Percentiles rank a stretch among this genome's conserved stretches.
Conservation (phyloP, 371 early-diverging fungal genomes). For the Furculomyces boomerangus region DNA sequence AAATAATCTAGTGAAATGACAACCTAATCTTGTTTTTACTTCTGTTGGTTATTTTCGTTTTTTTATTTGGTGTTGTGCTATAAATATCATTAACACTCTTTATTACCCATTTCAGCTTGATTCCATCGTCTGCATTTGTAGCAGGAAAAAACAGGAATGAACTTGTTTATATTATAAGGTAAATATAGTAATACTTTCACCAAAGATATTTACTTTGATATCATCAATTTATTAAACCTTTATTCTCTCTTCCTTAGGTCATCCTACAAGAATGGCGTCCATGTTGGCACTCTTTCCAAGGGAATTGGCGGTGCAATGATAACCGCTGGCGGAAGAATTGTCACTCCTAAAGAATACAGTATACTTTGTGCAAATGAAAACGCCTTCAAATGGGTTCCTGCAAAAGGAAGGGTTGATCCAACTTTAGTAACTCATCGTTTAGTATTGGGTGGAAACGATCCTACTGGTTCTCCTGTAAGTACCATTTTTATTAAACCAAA, state of each 20-base stretch:
- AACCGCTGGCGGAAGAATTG: neutral
- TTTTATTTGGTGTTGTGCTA: neutral
- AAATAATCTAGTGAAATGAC: too few species aligned
- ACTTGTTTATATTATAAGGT: constrained; percentile 1
- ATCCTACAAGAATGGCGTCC: neutral
- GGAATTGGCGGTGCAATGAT: constrained; percentile 1
- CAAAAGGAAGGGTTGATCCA: constrained; percentile 1
- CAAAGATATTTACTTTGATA: neutral
- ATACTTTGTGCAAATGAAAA: neutral
- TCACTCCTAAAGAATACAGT: neutral
- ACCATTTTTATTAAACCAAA: neutral
- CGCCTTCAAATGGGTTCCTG: neutral
- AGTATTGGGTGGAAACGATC: neutral
- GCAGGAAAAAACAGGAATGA: constrained; percentile 2
- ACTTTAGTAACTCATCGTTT: neutral
- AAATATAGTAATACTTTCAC: neutral
- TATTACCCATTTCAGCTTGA: neutral
- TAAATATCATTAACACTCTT: neutral
- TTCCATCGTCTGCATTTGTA: neutral
- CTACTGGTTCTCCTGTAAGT: neutral
- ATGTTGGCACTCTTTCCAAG: constrained; percentile 1
- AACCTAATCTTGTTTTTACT: too few species aligned
- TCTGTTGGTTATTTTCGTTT: neutral
- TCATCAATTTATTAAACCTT: neutral
- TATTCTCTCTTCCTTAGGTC: neutral